A percentile compares a stretch with the other conserved stretches of the same genome.
phyloP scores from a whole-genome alignment of 1,139 yeast genomes.

The Taphrina deformans region DNA sequence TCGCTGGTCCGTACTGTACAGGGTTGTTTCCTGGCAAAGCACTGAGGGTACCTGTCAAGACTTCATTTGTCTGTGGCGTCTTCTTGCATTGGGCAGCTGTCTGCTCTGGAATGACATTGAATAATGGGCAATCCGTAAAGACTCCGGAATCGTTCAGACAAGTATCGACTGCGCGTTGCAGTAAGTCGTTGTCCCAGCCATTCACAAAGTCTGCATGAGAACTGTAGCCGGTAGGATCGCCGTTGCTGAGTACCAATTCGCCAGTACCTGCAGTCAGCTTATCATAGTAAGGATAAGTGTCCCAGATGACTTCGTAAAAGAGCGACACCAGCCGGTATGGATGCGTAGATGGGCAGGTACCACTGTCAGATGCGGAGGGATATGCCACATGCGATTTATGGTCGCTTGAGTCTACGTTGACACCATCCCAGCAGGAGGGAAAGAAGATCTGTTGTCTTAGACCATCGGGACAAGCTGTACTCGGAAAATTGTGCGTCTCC shows the following conservation, averaged over 20 bases:
- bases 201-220: slow-evolving; percentile 36
- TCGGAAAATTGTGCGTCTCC: slow-evolving; percentile 30
- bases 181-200: slow-evolving; percentile 35
- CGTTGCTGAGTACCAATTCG: slow-evolving; percentile 30
- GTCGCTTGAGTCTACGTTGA: slow-evolving; percentile 33
- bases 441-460: slow-evolving; percentile 34
- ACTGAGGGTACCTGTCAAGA: slow-evolving; percentile 24
- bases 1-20: slow-evolving; percentile 25
- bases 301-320: slow-evolving; percentile 34
- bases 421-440: slow-evolving; percentile 37
- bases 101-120: slow-evolving; percentile 9
- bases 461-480: slow-evolving; percentile 33
- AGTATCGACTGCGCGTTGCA: slow-evolving; percentile 33
- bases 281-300: slow-evolving; percentile 8
- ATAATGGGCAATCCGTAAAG: slow-evolving; percentile 32
- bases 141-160: slow-evolving; percentile 35
- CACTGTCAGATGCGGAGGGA: slow-evolving; percentile 25
- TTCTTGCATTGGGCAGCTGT: slow-evolving; percentile 16
- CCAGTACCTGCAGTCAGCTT: slow-evolving; percentile 23
- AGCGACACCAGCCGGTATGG: slow-evolving; percentile 28
- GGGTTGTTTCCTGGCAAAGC: slow-evolving; percentile 32
- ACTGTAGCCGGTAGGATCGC: slow-evolving; percentile 36
- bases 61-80: slow-evolving; percentile 17
- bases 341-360: slow-evolving; percentile 33
- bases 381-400: slow-evolving; percentile 36